Base-by-base conservation (phyloP, 257 asterid species). In the Scutellaria barbata region DNA sequence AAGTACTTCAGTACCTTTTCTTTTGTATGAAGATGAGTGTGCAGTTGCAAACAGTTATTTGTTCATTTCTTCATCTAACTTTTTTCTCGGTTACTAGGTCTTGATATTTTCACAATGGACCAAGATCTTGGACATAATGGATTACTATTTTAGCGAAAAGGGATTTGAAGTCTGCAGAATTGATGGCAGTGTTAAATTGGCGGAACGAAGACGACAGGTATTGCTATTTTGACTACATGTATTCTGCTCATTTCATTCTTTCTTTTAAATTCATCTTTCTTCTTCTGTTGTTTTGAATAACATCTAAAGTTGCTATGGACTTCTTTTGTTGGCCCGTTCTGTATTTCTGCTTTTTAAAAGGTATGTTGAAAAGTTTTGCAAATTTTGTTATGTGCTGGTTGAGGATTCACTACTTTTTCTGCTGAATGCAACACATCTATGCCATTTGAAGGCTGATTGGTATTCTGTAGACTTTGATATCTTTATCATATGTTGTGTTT, bases 51-150 rank as follows among this genome's bases (percentile, higher is more conserved):
- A 11, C 30, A 70, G 10, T 61, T 14, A 45, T 56, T 42, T 61
- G 41, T 60, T 66, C 35, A 3, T 61, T 30, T 63, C 62, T 52
- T 62, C 17, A 30, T 61, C 46, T 35, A 16, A 33, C 33, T 65
- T 54, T 25, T 20, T 74, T 63, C 37, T 77, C 69, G 58, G 61
- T 53, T 75, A 35, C 63, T 84, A 94, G 99, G 98, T 95, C 64
- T 79, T 95, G 88, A 87, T 95, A 64, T 95, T 95, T 86, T 92
- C 99, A 61, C 99, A 95, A 67, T 95, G 99, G 99, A 90, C 98
- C 73, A 89, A 87, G 83, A 80, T 95, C 65, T 75, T 95, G 88
- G 96, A 95, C 85, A 85, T 95, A 68, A 95, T 95, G 85, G 97
- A 95, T 46, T 92, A 95, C 83, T 95, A 95, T 77, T 89, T 92